phyloP scores from a whole-genome alignment of 163 green algal genomes.

The Scenedesmus sp. region DNA sequence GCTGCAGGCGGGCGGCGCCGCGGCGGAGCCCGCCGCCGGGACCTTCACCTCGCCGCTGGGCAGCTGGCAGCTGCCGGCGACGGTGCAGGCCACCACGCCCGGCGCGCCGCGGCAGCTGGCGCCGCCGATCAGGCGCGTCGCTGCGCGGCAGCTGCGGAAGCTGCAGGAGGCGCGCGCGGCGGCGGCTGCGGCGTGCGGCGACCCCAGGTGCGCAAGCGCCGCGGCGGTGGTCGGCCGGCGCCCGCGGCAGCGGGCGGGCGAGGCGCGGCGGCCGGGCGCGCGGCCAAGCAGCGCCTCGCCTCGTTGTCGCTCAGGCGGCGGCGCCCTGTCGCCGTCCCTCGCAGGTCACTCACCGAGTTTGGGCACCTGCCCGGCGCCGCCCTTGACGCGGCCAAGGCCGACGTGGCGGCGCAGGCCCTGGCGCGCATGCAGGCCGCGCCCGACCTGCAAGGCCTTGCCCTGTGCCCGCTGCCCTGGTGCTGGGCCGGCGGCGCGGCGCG shows the following conservation, averaged over 20 bases:
- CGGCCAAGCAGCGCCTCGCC: too few species aligned
- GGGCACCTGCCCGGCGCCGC: background rate
- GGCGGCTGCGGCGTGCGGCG: background rate
- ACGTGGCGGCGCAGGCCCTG: slow-evolving; percentile 3
- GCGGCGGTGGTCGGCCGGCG: too few species aligned
- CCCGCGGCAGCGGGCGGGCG: too few species aligned
- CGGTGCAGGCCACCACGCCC: background rate
- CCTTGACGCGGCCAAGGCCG: slow-evolving; percentile 10
- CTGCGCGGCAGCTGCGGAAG: background rate
- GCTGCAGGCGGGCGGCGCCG: background rate
- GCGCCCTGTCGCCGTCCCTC: background rate
- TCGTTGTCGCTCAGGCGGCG: too few species aligned
- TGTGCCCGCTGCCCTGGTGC: slow-evolving; percentile 31
- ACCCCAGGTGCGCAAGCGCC: background rate
- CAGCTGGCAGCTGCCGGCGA: slow-evolving; percentile 14
- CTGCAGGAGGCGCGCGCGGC: slow-evolving; percentile 21
- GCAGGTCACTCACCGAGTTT: background rate
- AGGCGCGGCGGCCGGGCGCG: too few species aligned
- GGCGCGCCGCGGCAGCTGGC: slow-evolving; percentile 17
- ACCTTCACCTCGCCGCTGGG: background rate
- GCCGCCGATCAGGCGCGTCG: background rate
- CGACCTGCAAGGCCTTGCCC: slow-evolving; percentile 18
- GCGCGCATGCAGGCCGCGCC: slow-evolving; percentile 34
- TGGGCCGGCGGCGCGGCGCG: slow-evolving; percentile 10
- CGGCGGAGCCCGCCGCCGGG: background rate